These are phyloP conservation scores for Fusarium sacchari DNA, from an alignment of 2,329 filamentous ascomycete species.

Conservation along the genomic window DNA sequence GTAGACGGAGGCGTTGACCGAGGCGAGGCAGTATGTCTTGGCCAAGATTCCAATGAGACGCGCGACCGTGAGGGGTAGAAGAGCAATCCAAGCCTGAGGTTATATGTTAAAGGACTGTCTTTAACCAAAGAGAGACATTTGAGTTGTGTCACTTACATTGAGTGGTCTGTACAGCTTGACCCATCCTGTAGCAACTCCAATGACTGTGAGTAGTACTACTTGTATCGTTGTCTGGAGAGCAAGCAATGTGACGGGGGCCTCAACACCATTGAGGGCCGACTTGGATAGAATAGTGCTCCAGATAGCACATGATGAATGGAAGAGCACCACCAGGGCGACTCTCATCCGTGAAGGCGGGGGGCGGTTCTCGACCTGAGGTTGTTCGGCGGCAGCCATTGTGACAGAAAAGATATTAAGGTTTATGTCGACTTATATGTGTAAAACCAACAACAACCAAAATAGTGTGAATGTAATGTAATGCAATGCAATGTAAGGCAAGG, in stretches of 20 bases:
- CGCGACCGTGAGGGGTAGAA: slow-evolving; percentile 41
- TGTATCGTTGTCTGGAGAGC: slow-evolving; percentile 42
- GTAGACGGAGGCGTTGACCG: slow-evolving; percentile 43
- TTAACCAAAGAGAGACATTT: neutral
- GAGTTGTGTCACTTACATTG: slow-evolving; percentile 23
- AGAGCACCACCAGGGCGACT: slow-evolving; percentile 41
- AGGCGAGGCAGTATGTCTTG: slow-evolving; percentile 44
- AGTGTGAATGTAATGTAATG: neutral
- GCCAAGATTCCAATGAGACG: slow-evolving; percentile 42
- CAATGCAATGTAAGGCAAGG: neutral
- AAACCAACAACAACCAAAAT: neutral
- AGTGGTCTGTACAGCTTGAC: slow-evolving; percentile 37
- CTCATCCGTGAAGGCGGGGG: slow-evolving; percentile 33
- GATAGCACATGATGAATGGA: slow-evolving; percentile 43
- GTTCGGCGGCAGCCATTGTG: slow-evolving; percentile 33
- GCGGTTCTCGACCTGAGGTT: slow-evolving; percentile 27
- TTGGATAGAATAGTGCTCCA: slow-evolving; percentile 44
- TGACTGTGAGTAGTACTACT: slow-evolving; percentile 36
- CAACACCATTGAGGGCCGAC: slow-evolving; percentile 42
- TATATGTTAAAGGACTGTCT: neutral
- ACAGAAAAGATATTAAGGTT: slow-evolving; percentile 10
- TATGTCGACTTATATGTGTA: slow-evolving; percentile 1
- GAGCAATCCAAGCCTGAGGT: slow-evolving; percentile 36
- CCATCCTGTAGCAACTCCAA: slow-evolving; percentile 40
- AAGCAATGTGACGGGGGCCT: slow-evolving; percentile 41